Evolutionary conservation across 805 yeast genomes (phyloP), one percentile per base, ranked within the genome.

Genomic region (Candida broadrunensis): DNA sequence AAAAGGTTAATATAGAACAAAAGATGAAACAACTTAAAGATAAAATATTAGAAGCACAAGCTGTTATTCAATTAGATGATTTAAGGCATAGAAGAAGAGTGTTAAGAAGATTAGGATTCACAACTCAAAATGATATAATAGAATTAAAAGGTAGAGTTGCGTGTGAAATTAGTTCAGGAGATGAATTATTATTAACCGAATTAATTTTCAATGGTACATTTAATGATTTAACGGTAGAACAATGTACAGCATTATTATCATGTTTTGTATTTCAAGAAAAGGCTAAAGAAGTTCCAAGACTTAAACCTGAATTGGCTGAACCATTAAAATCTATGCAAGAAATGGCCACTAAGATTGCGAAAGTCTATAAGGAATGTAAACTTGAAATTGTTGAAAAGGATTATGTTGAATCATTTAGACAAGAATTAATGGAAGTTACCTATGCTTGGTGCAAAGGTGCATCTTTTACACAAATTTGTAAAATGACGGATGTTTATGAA

Each of bases 401-500:
- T 43, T 93, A 93, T 57, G 85, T 93, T 31, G 96, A 89, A 58
- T 76, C 85, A 20, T 95, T 93, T 71, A 81, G 95, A 65, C 84
- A 89, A 15, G 96, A 93, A 58, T 73, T 93, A 46, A 91, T 93
- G 98, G 98, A 90, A 60, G 97, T 93, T 38, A 97, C 93, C 1
- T 88, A 70, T 62, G 86, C 91, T 36, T 93, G 99, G 99, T 88
- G 97, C 62, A 83, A 85, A 58, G 98, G 98, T 15, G 97, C 96
- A 5, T 72, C 93, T 0, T 93, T 93, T 63, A 91, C 97, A 0
- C 97, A 91, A 60, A 91, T 93, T 47, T 91, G 98, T 70, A 91
- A 91, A 63, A 89, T 93, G 97, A 93, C 99, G 0, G 99, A 93
- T 58, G 98, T 93, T 33, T 93, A 91, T 52, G 99, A 93, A 69